Conservation (phyloP, 257 asterid species). For the Anisodus acutangulus region DNA sequence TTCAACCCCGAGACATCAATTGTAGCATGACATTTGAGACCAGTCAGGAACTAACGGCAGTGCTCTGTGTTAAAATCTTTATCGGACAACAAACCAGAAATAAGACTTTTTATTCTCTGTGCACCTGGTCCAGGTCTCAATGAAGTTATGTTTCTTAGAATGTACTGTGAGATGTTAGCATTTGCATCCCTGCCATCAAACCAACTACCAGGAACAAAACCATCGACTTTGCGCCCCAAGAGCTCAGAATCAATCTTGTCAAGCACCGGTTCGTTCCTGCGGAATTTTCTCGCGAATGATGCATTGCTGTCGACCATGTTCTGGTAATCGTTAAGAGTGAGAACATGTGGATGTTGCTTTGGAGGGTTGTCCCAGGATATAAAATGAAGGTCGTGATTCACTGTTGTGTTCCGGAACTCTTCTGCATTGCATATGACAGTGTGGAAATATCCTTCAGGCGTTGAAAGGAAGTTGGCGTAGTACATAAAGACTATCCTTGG, state of each 20-base stretch:
- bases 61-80: constrained; percentile 56
- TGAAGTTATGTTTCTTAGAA: constrained; percentile 46
- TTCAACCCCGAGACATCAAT: background rate
- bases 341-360: constrained; percentile 82
- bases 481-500: constrained; percentile 73
- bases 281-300: constrained; percentile 74
- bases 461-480: constrained; percentile 73
- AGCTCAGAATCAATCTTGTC: constrained; percentile 69
- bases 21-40: background rate
- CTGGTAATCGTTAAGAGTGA: constrained; percentile 49
- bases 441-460: constrained; percentile 85
- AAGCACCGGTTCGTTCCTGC: constrained; percentile 48
- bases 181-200: constrained; percentile 45
- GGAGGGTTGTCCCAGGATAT: constrained; percentile 94
- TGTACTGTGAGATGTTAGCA: constrained; percentile 30
- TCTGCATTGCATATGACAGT: constrained; percentile 76
- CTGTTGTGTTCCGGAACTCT: constrained; percentile 68
- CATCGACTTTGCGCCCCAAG: constrained; percentile 51
- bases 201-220: constrained; percentile 82
- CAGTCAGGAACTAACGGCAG: constrained; percentile 47
- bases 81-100: constrained; percentile 50
- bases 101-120: constrained; percentile 56
- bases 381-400: constrained; percentile 78
- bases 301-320: constrained; percentile 70
- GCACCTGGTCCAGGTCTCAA: constrained; percentile 74